A percentile compares a stretch with the other conserved stretches of the same genome.
phyloP scores from a whole-genome alignment of 2,329 filamentous ascomycete genomes.

The Davidsoniella neocaledoniae region DNA sequence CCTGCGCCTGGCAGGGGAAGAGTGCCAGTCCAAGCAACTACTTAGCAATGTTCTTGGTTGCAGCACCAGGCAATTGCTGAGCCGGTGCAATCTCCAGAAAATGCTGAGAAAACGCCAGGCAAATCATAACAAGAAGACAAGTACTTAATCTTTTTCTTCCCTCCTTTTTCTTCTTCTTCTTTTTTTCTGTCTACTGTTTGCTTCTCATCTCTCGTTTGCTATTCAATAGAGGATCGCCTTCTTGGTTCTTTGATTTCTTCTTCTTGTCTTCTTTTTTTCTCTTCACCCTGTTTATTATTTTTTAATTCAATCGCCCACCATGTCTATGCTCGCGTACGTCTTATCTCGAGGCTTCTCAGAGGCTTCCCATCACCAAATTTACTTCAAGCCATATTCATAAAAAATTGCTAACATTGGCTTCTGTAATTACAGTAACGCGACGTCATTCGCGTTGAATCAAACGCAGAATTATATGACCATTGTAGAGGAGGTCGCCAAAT shows the following conservation, averaged over 20 bases:
- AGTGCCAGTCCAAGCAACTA: background rate
- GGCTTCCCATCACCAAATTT: background rate
- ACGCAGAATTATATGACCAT: constrained; percentile 36
- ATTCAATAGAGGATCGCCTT: background rate
- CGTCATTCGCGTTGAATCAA: constrained; percentile 30
- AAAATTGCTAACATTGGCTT: constrained; percentile 1
- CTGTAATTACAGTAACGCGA: constrained; percentile 29
- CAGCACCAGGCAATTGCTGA: background rate
- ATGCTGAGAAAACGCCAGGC: background rate
- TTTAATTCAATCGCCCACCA: constrained; percentile 3
- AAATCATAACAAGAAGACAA: background rate
- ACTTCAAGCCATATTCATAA: background rate
- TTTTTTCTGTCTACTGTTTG: background rate
- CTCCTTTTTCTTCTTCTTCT: background rate
- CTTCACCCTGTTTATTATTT: background rate
- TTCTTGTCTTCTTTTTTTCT: constrained; percentile 1
- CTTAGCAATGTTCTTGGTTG: background rate
- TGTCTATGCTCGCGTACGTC: constrained; percentile 12
- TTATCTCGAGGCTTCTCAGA: background rate
- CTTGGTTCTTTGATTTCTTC: constrained; percentile 5
- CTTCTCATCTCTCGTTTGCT: background rate
- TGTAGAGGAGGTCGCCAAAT: constrained; percentile 46
- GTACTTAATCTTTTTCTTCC: constrained; percentile 2
- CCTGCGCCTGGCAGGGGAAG: background rate
- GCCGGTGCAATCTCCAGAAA: background rate